Evolutionary conservation across 495 filamentous ascomycete genomes (phyloP), one percentile per base, ranked within the genome.

Genomic region (Penicillium antarcticum): DNA sequence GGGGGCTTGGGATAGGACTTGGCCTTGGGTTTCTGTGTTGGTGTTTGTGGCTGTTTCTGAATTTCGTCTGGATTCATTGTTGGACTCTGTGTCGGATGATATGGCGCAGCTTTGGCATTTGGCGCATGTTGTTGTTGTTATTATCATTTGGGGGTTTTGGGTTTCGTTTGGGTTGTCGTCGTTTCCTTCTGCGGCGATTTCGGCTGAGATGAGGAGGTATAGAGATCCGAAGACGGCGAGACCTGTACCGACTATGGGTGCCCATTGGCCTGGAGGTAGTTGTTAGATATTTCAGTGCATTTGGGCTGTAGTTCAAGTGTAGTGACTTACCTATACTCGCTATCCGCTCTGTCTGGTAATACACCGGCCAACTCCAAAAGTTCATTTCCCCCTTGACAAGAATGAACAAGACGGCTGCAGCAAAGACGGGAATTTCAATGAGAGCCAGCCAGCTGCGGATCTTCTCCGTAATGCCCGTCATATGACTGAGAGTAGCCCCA

Each of bases 321-420:
- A 34, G 19, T 8, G 2, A 68, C 71, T 58, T 61, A 81, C 79
- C 78, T 53, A 84, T 67, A 38, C 75, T 80, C 5, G 59, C 51
- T 7, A 83, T 75, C 0, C 77, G 78, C 55, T 85, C 82, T 0
- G 79, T 82, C 38, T 82, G 74, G 55, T 76, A 80, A 0, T 32
- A 42, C 17, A 84, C 71, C 45, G 70, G 70, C 0, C 2, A 0
- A 45, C 78, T 84, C 53, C 65, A 82, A 53, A 86, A 82, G 51
- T 86, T 86, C 51, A 64, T 65, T 53, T 84, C 82, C 10, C 82
- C 81, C 7, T 76, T 62, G 17, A 79, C 58, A 43, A 86, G 60
- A 42, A 86, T 76, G 3, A 74, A 76, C 7, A 83, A 42, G 4
- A 84, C 76, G 13, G 75, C 79, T 40, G 66, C 78, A 29, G 61